Evolutionary conservation across 768 basidiomycete genomes (phyloP), one percentile per base, ranked within the genome.

Genomic region (Podaxis mareebaensis): DNA sequence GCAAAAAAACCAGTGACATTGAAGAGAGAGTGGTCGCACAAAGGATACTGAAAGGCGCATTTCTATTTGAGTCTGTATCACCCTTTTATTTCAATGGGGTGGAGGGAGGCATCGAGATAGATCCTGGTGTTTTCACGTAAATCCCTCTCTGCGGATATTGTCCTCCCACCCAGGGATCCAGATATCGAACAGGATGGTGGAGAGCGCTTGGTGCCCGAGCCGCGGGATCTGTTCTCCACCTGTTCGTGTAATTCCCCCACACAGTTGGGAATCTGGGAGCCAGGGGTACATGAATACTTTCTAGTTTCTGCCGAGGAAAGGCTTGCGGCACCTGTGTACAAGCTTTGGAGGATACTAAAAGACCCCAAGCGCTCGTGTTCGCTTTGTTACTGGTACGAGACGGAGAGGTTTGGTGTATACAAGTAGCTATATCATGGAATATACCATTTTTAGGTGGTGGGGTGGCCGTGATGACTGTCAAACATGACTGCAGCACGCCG

Each of bases 101-200:
- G 51, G 62, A 87, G 85, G 33, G 33, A 33, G 10, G 8, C 7
- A 33, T 33, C 8, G 8, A 2, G 33, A 33, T 33, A 33, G 3
- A 8, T 33, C 33, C 8, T 33, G 33, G 33, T 10, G 33, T 10
- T 8, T 33, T 33, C 71, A 83, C 58, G 81, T 83, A 2, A 57
- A 69, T 60, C 61, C 70, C 15, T 89, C 89, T 66, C 85, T 88
- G 3, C 69, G 82, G 22, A 87, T 88, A 33, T 88, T 89, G 87
- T 68, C 74, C 33, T 33, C 33, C 8, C 33, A 33, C 8, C 33
- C 33, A 33, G 8, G 33, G 36, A 54, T 52, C 22, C 63, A 89
- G 88, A 91, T 70, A 85, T 89, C 20, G 89, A 88, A 13, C 82
- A 87, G 67, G 89, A 87, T 46, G 86, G 82, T 26, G 89, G 89